Conservation (phyloP, 1,284 basidiomycete genomes). For the Cystobasidiaceae sp. region DNA sequence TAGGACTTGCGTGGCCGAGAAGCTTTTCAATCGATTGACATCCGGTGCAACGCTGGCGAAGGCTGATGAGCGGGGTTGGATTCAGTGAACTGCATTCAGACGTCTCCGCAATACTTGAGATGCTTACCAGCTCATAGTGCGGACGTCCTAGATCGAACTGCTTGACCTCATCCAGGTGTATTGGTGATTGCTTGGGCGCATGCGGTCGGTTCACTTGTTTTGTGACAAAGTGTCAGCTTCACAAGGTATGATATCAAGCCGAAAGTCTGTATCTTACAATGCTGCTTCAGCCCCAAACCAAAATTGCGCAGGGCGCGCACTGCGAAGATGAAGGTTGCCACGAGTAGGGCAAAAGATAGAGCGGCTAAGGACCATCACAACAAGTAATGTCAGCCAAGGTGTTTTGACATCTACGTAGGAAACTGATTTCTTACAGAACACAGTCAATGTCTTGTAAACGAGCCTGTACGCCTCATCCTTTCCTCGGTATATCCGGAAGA, state of each 20-base stretch:
- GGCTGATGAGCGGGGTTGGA: no score
- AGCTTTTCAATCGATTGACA: conserved; percentile 10
- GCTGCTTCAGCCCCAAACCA: conserved; percentile 68
- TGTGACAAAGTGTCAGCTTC: no score
- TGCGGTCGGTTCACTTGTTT: not conserved
- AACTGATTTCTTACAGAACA: conserved; percentile 47
- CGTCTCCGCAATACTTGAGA: no score
- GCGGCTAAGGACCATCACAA: conserved; percentile 55
- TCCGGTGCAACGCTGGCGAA: not conserved
- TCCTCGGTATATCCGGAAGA: conserved; percentile 42
- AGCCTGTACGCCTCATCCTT: conserved; percentile 39
- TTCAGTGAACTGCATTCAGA: no score
- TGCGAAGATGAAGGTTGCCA: conserved; percentile 65
- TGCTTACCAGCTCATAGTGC: not conserved
- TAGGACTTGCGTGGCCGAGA: no score
- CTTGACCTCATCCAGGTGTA: not conserved
- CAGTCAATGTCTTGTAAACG: conserved; percentile 46
- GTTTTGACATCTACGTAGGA: no score
- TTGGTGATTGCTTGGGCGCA: not conserved
- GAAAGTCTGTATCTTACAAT: conserved; percentile 44
- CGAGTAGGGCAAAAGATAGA: conserved; percentile 64
- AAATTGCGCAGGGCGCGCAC: conserved; percentile 71
- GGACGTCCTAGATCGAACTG: not conserved
- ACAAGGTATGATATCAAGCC: not conserved
- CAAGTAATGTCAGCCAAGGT: not conserved